Evolutionary conservation across 1,284 basidiomycete species (phyloP).

Genomic region (Puccinia triticina): DNA sequence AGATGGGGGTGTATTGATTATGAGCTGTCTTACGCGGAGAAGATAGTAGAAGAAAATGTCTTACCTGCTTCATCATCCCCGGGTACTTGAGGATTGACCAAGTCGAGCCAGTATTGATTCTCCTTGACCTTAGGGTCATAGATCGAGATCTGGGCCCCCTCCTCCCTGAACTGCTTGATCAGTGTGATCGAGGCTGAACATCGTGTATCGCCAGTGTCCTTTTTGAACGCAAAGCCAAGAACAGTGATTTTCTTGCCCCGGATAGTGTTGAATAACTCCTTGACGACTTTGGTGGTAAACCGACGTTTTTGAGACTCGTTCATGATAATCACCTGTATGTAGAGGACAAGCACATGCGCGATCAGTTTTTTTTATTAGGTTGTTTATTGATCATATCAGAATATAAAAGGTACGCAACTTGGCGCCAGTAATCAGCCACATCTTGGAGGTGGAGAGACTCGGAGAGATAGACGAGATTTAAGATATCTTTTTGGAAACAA

Average conservation of each 20-base stretch:
- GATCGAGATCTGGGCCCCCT: slow-evolving; percentile 81
- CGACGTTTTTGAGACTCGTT: slow-evolving; percentile 88
- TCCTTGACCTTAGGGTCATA: slow-evolving; percentile 83
- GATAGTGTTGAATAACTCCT: slow-evolving; percentile 93
- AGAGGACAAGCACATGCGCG: neutral
- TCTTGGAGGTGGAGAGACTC: slow-evolving; percentile 92
- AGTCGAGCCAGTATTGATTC: slow-evolving; percentile 55
- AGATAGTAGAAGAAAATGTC: neutral
- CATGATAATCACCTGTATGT: slow-evolving; percentile 80
- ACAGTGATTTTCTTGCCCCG: slow-evolving; percentile 83
- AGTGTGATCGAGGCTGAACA: slow-evolving; percentile 96
- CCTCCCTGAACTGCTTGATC: slow-evolving; percentile 87
- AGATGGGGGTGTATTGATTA: neutral
- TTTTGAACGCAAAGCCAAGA: slow-evolving; percentile 72
- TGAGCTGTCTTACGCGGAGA: neutral
- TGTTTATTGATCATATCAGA: neutral
- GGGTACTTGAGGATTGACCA: slow-evolving; percentile 63
- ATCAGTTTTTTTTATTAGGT: neutral
- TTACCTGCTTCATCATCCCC: slow-evolving; percentile 65
- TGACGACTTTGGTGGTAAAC: slow-evolving; percentile 46
- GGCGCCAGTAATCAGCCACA: slow-evolving; percentile 93
- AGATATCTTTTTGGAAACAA: slow-evolving; percentile 99
- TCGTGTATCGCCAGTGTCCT: slow-evolving; percentile 63
- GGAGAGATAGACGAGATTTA: slow-evolving; percentile 95
- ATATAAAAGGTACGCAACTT: slow-evolving; percentile 55